Evolutionary conservation across 2,329 filamentous ascomycete genomes (phyloP).

Genomic region (Pseudogymnoascus destructans): DNA sequence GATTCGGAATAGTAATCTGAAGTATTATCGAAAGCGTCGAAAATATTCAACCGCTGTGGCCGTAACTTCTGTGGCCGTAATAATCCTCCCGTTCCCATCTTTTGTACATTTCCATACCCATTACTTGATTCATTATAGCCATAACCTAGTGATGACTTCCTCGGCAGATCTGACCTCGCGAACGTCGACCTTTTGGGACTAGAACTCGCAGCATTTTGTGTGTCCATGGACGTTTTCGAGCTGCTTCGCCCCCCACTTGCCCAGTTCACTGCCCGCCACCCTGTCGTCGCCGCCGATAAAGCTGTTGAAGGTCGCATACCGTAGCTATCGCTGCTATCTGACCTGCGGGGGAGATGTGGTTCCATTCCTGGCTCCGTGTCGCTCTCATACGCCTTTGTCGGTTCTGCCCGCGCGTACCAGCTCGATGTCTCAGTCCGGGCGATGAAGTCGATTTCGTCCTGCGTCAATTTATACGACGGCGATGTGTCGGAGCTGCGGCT

Average conservation of each 20-base stretch:
- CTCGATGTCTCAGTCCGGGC: background rate
- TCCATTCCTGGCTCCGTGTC: background rate
- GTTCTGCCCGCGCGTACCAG: background rate
- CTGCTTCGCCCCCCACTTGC: background rate
- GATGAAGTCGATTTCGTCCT: slow-evolving; percentile 3
- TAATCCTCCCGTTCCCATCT: background rate
- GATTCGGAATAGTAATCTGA: slow-evolving; percentile 1
- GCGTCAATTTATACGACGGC: background rate
- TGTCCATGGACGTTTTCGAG: background rate
- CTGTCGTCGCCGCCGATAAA: background rate
- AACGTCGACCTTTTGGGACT: background rate
- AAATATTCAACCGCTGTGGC: slow-evolving; percentile 1
- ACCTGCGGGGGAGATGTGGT: background rate
- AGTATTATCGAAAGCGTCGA: slow-evolving; percentile 1
- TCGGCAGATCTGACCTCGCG: background rate
- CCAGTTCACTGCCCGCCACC: background rate
- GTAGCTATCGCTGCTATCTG: background rate
- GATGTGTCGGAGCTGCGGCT: background rate
- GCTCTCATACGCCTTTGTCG: background rate
- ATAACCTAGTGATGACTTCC: background rate
- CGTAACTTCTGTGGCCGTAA: background rate
- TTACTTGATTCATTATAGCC: background rate
- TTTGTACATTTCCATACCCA: background rate
- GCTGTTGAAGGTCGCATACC: background rate
- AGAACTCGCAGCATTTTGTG: background rate